Conservation (phyloP, 2,329 filamentous ascomycete species). For the Laburnicola sp. region DNA sequence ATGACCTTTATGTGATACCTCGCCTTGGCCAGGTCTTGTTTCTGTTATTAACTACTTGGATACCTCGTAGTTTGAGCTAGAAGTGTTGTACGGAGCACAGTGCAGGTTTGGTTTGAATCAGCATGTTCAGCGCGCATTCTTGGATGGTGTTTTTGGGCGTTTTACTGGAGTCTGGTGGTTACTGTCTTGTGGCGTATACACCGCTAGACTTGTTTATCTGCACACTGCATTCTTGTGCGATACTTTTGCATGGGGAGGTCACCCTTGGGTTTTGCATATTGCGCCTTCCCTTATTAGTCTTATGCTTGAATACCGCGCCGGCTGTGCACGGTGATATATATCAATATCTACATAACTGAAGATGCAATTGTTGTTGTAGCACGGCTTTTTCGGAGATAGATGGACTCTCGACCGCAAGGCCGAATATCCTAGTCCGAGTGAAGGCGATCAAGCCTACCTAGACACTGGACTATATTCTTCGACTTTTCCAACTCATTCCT, state of each 20-base stretch:
- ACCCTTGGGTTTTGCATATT: neutral
- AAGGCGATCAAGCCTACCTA: too few species aligned
- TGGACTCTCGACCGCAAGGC: too few species aligned
- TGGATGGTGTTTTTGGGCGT: neutral
- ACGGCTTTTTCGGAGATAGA: too few species aligned
- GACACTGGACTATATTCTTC: too few species aligned
- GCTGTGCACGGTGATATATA: too few species aligned
- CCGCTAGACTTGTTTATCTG: too few species aligned
- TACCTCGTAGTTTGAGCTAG: neutral
- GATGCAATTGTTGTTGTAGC: too few species aligned
- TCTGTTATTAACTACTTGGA: too few species aligned
- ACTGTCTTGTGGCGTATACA: neutral
- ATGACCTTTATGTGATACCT: slow-evolving; percentile 53
- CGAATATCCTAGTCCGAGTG: too few species aligned
- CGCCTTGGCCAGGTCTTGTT: neutral
- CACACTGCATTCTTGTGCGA: neutral
- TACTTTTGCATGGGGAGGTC: neutral
- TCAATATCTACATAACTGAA: too few species aligned
- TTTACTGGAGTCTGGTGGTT: neutral
- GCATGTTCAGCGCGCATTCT: slow-evolving; percentile 9
- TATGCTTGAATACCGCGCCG: too few species aligned
- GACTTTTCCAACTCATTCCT: too few species aligned
- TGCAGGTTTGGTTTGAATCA: slow-evolving; percentile 1
- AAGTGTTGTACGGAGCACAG: neutral
- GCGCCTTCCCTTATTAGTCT: neutral